Base-by-base conservation (phyloP, 2,329 filamentous ascomycete species). In the Hypoxylon sp. region DNA sequence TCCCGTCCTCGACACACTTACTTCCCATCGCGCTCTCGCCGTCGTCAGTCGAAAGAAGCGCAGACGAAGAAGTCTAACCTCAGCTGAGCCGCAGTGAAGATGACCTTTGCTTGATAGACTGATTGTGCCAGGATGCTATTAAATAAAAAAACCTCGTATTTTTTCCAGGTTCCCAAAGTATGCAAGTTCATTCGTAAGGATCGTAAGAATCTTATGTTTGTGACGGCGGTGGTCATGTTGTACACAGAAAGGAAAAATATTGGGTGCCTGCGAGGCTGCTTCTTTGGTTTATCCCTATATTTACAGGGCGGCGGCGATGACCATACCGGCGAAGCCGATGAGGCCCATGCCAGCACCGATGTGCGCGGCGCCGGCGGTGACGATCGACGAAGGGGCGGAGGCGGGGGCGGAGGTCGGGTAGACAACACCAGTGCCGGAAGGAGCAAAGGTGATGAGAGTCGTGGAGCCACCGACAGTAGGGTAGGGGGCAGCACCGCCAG, bases 131-230 rank as follows among this genome's bases (percentile, higher is more conserved):
- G 55, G 11, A 36, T 56, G 51, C 21, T 55, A 64, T 45, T 60
- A 63, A 50, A 59, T 57, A 60, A 69, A 60, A 67, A 62, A 71
- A 68, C 70, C 71, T 30, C 6, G 3, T 7, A 56, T 41, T 59
- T 65, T 62, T 60, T 34, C 71, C 67, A 65, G 65, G 56, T 66
- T 61, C 57, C 63, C 71, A 69, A 69, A 73, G 72, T 75, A 78
- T 77, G 73, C 75, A 68, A 77, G 63, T 56, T 77, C 74, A 77
- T 80, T 85, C 82, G 81, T 85, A 86, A 86, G 83, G 85, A 87
- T 86, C 84, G 85, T 87, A 82, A 85, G 83, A 86, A 86, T 81
- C 78, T 78, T 79, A 85, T 75, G 73, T 71, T 45, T 14, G 68
- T 73, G 63, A 57, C 52, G 60, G 38, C 52, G 60, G 60, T 65